Conservation (phyloP, 345 rosid species). For the Psidium friedrichsthalianum region DNA sequence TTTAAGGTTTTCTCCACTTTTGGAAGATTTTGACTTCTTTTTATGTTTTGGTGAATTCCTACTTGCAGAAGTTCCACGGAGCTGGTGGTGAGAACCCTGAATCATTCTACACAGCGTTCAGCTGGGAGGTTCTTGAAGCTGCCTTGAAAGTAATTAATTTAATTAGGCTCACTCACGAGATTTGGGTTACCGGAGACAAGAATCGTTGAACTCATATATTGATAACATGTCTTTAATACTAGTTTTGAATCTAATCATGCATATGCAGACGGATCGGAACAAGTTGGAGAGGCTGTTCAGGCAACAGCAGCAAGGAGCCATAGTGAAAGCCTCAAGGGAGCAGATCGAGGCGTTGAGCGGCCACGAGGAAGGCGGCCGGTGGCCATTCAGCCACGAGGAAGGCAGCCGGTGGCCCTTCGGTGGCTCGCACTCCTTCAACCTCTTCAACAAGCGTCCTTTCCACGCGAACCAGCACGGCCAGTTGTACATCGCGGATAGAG, state of each 20-base stretch:
- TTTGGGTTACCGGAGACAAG: neutral
- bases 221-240: too few species aligned
- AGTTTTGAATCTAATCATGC: neutral
- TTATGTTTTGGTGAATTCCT: neutral
- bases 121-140: constrained; percentile 41
- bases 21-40: neutral
- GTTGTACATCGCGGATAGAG: constrained; percentile 11
- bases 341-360: constrained; percentile 25
- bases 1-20: neutral
- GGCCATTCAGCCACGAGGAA: constrained; percentile 26
- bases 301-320: constrained; percentile 18
- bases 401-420: constrained; percentile 28
- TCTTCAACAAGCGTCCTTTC: constrained; percentile 12
- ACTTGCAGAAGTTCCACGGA: constrained; percentile 13
- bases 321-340: constrained; percentile 25
- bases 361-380: constrained; percentile 7
- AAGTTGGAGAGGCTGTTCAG: constrained; percentile 18
- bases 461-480: constrained; percentile 24
- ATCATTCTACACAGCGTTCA: constrained; percentile 27
- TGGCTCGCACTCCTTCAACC: constrained; percentile 7
- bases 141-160: constrained; percentile 21
- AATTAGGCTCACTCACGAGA: neutral
- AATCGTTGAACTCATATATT: too few species aligned
- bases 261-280: constrained; percentile 20
- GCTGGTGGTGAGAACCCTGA: constrained; percentile 24